These are phyloP conservation scores for Lophium mytilinum DNA, from an alignment of 495 filamentous ascomycete genomes.

Conservation along the genomic window DNA sequence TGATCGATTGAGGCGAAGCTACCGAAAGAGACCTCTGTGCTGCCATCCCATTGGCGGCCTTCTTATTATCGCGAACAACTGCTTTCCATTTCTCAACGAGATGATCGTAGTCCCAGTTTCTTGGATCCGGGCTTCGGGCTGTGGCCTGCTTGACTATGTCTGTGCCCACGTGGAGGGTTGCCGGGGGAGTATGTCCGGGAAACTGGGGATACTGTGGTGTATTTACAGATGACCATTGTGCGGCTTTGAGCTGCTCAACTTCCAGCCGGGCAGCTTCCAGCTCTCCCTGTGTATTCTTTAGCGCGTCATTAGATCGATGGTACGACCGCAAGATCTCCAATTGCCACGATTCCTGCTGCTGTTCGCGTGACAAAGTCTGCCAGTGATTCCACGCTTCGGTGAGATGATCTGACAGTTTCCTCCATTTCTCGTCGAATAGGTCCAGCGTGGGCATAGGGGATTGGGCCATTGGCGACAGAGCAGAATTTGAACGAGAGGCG, in stretches of 20 bases:
- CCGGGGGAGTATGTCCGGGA: conserved; percentile 45
- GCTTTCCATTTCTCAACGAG: conserved; percentile 52
- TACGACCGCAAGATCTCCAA: conserved; percentile 70
- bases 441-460: conserved; percentile 23
- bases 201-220: conserved; percentile 63
- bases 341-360: conserved; percentile 60
- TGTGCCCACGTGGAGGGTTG: conserved; percentile 44
- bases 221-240: conserved; percentile 57
- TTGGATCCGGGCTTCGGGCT: conserved; percentile 20
- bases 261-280: conserved; percentile 61
- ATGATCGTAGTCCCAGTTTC: conserved; percentile 49
- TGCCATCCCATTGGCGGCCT: conserved; percentile 16
- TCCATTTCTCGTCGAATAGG: conserved; percentile 32
- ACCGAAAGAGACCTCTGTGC: conserved; percentile 25
- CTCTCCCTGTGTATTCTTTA: conserved; percentile 51
- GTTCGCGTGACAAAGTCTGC: conserved; percentile 47
- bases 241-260: conserved; percentile 59
- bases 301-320: conserved; percentile 56
- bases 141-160: conserved; percentile 28
- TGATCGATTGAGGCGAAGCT: not conserved
- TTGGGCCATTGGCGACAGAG: conserved; percentile 1
- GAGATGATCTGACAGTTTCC: conserved; percentile 59
- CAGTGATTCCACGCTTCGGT: conserved; percentile 64
- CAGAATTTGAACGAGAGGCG: conserved; percentile 20
- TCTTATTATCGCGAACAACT: conserved; percentile 36